Base-by-base conservation (phyloP, 2,329 filamentous ascomycete species). In the Cladosporium sp. region DNA sequence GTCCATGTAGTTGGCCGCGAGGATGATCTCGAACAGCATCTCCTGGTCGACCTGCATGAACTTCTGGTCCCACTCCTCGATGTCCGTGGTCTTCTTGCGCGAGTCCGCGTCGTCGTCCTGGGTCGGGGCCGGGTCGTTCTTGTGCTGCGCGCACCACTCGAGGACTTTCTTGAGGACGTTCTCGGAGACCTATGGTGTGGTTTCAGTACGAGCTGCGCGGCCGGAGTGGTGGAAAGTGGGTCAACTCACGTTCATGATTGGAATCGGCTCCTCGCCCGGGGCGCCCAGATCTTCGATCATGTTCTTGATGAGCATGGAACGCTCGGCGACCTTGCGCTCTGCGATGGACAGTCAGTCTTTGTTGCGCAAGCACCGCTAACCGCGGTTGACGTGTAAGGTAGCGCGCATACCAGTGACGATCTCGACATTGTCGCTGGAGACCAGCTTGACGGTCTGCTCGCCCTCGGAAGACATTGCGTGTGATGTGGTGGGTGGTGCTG, bases 11-110 rank as follows among this genome's bases (percentile, higher is more conserved):
- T 98, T 98, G 65, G 92, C 89, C 3, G 93, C 93, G 22, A 98
- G 80, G 63, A 98, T 98, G 67, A 98, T 97, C 77, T 98, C 93
- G 62, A 98, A 98, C 1, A 98, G 82, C 93, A 98, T 97, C 75
- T 98, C 93, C 69, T 98, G 93, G 70, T 98, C 93, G 14, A 98
- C 93, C 74, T 97, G 92, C 93, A 98, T 97, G 73, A 97, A 98
- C 76, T 98, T 98, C 73, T 97, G 92, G 65, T 98, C 93, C 93
- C 93, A 98, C 74, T 98, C 93, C 55, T 97, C 93, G 61, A 98
- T 98, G 65, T 98, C 93, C 43, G 93, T 97, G 1, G 91, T 95
- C 83, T 95, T 96, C 80, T 96, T 96, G 63, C 93, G 89, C 46
- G 85, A 90, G 65, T 97, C 92, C 57, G 87, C 86, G 64, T 98